Percentiles rank a stretch among this genome's conserved stretches.
Conservation (phyloP, 2,329 filamentous ascomycete species). For the Ophiocordyceps sinensis region DNA sequence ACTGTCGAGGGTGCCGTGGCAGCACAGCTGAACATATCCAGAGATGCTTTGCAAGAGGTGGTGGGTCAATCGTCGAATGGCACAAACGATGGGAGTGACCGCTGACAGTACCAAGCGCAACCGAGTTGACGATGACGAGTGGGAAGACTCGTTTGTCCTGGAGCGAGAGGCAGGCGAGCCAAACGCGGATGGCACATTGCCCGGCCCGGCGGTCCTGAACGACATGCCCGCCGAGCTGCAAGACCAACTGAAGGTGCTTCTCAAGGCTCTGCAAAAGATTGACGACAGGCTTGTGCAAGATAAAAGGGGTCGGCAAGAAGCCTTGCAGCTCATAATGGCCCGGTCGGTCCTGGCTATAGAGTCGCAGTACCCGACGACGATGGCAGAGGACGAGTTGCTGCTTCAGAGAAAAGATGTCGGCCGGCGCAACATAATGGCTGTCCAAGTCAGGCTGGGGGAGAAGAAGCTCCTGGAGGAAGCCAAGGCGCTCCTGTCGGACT, state of each 20-base stretch:
- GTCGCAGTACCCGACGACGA: conserved; percentile 26
- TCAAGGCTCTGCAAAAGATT: conserved; percentile 33
- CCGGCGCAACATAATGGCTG: conserved; percentile 41
- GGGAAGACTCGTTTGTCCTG: conserved; percentile 64
- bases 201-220: conserved; percentile 20
- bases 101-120: conserved; percentile 19
- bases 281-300: conserved; percentile 27
- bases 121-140: conserved; percentile 45
- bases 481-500: conserved; percentile 18
- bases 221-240: conserved; percentile 35
- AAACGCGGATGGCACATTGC: conserved; percentile 30
- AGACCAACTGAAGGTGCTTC: conserved; percentile 33
- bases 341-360: conserved; percentile 22
- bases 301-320: conserved; percentile 33
- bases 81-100: not conserved
- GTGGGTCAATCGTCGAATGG: conserved; percentile 16
- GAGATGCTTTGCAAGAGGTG: conserved; percentile 24
- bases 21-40: conserved; percentile 21
- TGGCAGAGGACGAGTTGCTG: conserved; percentile 24
- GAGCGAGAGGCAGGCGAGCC: conserved; percentile 40
- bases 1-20: conserved; percentile 35
- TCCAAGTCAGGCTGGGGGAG: conserved; percentile 56
- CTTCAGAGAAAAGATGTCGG: conserved; percentile 14
- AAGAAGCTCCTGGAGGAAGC: conserved; percentile 50
- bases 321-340: conserved; percentile 25